A percentile compares a stretch with the other conserved stretches of the same genome.
phyloP scores from a whole-genome alignment of 768 basidiomycete genomes.

The Strobilomyces dryophilus region DNA sequence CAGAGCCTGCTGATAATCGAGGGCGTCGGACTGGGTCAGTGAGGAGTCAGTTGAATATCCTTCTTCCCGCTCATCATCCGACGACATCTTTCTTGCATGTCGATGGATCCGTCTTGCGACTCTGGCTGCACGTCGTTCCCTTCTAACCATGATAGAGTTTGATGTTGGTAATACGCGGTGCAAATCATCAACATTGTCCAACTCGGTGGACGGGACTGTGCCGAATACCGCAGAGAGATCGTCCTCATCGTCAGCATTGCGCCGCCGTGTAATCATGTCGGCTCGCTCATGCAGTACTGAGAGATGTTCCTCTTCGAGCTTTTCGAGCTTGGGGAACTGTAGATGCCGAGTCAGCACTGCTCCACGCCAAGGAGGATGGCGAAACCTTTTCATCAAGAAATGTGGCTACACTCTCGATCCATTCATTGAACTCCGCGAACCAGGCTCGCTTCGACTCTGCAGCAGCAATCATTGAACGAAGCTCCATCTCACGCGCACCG shows the following conservation, averaged over 20 bases:
- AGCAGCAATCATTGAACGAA: slow-evolving; percentile 68
- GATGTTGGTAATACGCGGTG: slow-evolving; percentile 48
- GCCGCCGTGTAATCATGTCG: slow-evolving; percentile 64
- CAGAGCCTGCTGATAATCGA: slow-evolving; percentile 66
- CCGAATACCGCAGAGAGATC: slow-evolving; percentile 74
- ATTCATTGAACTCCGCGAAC: slow-evolving; percentile 75
- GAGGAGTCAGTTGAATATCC: slow-evolving; percentile 87
- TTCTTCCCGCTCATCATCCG: slow-evolving; percentile 47
- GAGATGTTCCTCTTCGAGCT: slow-evolving; percentile 69
- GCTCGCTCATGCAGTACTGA: slow-evolving; percentile 71
- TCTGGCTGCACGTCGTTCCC: slow-evolving; percentile 59
- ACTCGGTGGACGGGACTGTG: slow-evolving; percentile 34
- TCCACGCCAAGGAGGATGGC: neutral
- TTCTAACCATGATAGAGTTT: slow-evolving; percentile 42
- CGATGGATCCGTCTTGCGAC: slow-evolving; percentile 50
- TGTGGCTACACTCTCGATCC: slow-evolving; percentile 78
- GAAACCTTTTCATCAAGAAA: slow-evolving; percentile 86
- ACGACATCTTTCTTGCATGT: slow-evolving; percentile 24
- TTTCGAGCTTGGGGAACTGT: slow-evolving; percentile 76
- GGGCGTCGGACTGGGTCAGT: slow-evolving; percentile 58
- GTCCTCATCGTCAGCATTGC: slow-evolving; percentile 73
- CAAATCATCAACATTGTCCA: slow-evolving; percentile 57
- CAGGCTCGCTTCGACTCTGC: slow-evolving; percentile 80
- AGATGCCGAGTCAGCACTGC: neutral
- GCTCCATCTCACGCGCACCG: slow-evolving; percentile 63